Percentiles rank a stretch among this genome's conserved stretches.
Evolutionary conservation across 495 filamentous ascomycete species (phyloP).

Genomic region (Penicillium silybi): DNA sequence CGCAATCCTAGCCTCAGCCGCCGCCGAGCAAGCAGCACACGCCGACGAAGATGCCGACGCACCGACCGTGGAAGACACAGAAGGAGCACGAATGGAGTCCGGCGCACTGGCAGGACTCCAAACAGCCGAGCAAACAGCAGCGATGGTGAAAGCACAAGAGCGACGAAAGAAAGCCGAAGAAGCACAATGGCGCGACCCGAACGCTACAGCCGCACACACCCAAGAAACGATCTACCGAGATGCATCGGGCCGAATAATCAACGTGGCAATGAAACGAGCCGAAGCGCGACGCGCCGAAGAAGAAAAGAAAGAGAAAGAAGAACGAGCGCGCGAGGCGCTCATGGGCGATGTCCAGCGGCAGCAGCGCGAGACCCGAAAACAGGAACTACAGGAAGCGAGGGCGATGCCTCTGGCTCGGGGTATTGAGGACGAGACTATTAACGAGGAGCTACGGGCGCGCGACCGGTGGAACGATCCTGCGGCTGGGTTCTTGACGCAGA

Average conservation of each 20-base stretch:
- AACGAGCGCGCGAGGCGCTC: conserved; percentile 56
- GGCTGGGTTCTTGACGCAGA: conserved; percentile 67
- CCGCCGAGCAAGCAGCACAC: conserved; percentile 52
- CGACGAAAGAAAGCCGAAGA: conserved; percentile 41
- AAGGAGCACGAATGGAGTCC: conserved; percentile 62
- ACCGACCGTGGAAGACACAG: conserved; percentile 28
- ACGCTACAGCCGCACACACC: conserved; percentile 34
- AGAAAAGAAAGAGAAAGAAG: conserved; percentile 62
- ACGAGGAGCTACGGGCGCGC: conserved; percentile 69
- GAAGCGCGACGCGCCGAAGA: conserved; percentile 72
- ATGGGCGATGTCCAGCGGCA: conserved; percentile 80
- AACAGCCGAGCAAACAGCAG: conserved; percentile 68
- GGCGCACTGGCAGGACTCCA: conserved; percentile 86
- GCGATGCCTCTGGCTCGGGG: conserved; percentile 74
- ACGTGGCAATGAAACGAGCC: conserved; percentile 83
- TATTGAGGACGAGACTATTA: conserved; percentile 78
- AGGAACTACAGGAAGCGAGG: conserved; percentile 70
- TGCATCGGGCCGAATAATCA: conserved; percentile 85
- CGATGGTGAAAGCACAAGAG: conserved; percentile 73
- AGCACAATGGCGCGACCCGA: conserved; percentile 35
- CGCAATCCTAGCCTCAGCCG: conserved; percentile 74
- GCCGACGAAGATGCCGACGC: conserved; percentile 47
- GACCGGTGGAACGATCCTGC: conserved; percentile 94
- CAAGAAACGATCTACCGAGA: conserved; percentile 91
- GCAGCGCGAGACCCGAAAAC: conserved; percentile 52